Evolutionary conservation across 108 stramenopile species (phyloP).

Genomic region (Nitzschia putrida): DNA sequence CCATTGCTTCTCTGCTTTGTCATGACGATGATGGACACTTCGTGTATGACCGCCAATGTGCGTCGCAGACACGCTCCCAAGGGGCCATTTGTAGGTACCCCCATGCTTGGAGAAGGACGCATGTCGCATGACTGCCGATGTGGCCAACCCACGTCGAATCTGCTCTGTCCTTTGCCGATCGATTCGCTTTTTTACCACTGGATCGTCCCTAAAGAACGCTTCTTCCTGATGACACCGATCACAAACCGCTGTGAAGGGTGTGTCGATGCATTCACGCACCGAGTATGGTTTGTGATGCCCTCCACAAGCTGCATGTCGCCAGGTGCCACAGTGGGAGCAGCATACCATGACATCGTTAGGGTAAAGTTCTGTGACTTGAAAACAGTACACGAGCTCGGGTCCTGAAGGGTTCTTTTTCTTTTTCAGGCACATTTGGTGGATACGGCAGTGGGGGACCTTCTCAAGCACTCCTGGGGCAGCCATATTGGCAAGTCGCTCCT

Average conservation of each 20-base stretch:
- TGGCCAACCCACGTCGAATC: constrained; percentile 67
- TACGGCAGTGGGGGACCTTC: constrained; percentile 79
- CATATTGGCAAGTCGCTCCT: constrained; percentile 41
- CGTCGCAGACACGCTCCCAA: constrained; percentile 67
- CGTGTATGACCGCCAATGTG: constrained; percentile 73
- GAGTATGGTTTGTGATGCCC: constrained; percentile 78
- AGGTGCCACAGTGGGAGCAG: constrained; percentile 83
- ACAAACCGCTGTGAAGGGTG: constrained; percentile 64
- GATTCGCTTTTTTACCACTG: constrained; percentile 47
- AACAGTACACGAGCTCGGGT: constrained; percentile 65
- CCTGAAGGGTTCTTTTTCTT: constrained; percentile 37
- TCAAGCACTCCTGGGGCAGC: constrained; percentile 77
- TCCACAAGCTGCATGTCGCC: constrained; percentile 85
- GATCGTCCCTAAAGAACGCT: constrained; percentile 41
- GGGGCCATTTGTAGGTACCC: constrained; percentile 81
- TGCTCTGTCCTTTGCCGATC: constrained; percentile 74
- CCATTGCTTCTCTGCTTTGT: constrained; percentile 88
- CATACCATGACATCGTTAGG: constrained; percentile 78
- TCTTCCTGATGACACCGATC: constrained; percentile 75
- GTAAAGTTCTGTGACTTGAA: constrained; percentile 75
- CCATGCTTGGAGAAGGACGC: constrained; percentile 78
- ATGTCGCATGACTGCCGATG: constrained; percentile 76
- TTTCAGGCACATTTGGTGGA: constrained; percentile 52
- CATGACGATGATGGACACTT: constrained; percentile 79
- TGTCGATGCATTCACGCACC: constrained; percentile 50